Conservation (phyloP, 192 early-diverging fungal genomes). For the Kickxella alabastrina region DNA sequence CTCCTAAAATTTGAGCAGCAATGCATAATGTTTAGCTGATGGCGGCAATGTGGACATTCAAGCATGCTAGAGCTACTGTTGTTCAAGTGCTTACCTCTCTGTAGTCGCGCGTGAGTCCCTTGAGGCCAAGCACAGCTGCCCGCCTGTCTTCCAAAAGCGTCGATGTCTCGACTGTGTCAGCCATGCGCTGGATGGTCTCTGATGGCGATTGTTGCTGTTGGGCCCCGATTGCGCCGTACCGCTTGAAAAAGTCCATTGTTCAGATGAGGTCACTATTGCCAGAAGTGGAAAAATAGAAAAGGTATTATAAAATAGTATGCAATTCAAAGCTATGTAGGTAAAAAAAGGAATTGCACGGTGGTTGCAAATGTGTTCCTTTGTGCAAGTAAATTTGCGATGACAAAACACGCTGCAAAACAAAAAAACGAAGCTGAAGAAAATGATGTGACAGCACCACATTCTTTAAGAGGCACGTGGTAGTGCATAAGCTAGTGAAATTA, state of each 20-base stretch:
- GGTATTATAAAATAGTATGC: too few species aligned
- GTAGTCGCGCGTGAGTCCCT: constrained; percentile 81
- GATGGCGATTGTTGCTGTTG: constrained; percentile 47
- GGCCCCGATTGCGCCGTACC: constrained; percentile 45
- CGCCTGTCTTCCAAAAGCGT: constrained; percentile 88
- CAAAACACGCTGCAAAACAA: too few species aligned
- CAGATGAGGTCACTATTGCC: constrained; percentile 26
- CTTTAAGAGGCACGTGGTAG: too few species aligned
- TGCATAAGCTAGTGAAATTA: too few species aligned
- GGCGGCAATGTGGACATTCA: neutral
- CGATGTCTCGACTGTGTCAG: constrained; percentile 76
- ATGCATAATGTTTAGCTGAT: neutral
- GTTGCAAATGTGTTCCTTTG: too few species aligned
- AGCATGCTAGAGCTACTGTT: too few species aligned
- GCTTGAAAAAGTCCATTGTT: constrained; percentile 33
- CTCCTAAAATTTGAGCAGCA: constrained; percentile 53
- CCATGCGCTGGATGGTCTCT: constrained; percentile 80
- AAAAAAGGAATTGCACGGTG: too few species aligned
- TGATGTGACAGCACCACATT: too few species aligned
- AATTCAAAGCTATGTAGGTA: too few species aligned
- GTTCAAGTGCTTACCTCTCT: constrained; percentile 54
- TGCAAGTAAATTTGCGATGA: too few species aligned
- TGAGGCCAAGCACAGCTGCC: constrained; percentile 80
- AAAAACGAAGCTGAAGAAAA: too few species aligned
- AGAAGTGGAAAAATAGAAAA: too few species aligned